Conservation (phyloP, 2,329 filamentous ascomycete genomes). For the Fusarium sp. region DNA sequence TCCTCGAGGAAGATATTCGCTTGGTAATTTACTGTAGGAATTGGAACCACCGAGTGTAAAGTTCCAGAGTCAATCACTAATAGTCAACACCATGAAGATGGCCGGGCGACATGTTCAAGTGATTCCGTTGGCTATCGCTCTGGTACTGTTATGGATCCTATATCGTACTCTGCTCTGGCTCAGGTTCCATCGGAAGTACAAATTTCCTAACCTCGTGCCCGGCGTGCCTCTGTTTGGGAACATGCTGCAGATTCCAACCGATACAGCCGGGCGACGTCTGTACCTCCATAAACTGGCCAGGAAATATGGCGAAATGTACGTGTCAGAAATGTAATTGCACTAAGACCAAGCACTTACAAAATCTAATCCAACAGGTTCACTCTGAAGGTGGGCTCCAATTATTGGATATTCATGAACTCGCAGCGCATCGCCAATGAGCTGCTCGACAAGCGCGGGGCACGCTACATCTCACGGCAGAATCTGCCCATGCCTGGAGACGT, state of each 20-base stretch:
- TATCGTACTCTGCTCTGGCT: background rate
- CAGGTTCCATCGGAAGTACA: background rate
- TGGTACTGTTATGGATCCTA: background rate
- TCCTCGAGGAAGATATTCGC: background rate
- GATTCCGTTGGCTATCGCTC: background rate
- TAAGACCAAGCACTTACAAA: background rate
- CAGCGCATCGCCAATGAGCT: background rate
- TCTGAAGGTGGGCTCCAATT: background rate
- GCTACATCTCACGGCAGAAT: background rate
- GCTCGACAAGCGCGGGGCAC: background rate
- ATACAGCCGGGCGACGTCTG: background rate
- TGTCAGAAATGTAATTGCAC: background rate
- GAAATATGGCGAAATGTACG: background rate
- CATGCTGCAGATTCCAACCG: background rate
- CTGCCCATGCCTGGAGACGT: background rate
- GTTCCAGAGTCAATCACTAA: background rate
- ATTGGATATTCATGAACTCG: background rate
- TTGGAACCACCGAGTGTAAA: background rate
- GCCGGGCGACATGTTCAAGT: background rate
- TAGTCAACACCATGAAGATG: background rate
- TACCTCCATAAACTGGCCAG: background rate
- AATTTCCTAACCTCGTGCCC: background rate
- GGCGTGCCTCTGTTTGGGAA: background rate
- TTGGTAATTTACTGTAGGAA: background rate
- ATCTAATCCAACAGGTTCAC: background rate